These are phyloP conservation scores for Zalaria sp. DNA, from an alignment of 2,329 filamentous ascomycete genomes.

Conservation along the genomic window DNA sequence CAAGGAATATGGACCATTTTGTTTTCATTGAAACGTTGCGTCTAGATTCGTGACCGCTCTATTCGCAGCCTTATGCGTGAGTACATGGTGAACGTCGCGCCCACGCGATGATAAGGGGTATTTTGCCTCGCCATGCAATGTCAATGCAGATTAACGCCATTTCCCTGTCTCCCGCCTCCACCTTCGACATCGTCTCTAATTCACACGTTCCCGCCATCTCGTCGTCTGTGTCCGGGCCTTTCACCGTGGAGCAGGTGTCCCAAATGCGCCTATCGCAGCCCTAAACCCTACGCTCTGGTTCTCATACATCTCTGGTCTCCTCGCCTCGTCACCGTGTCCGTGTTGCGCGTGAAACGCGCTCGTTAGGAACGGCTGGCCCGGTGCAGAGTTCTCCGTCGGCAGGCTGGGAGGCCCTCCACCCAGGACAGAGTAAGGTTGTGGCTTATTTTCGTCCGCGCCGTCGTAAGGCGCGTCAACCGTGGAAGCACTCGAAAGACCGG, in stretches of 20 bases:
- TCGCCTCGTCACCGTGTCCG: slow-evolving; percentile 7
- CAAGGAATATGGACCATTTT: no score
- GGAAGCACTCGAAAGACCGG: slow-evolving; percentile 6
- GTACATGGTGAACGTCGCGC: no score
- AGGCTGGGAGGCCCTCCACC: slow-evolving; percentile 3
- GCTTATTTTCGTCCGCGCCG: slow-evolving; percentile 3
- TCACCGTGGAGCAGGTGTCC: slow-evolving; percentile 6
- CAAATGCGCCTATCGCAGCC: slow-evolving; percentile 12
- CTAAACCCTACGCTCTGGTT: slow-evolving; percentile 9
- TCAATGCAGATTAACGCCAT: no score
- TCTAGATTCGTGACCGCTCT: no score
- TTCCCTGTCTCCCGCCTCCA: no score
- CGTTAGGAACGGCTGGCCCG: slow-evolving; percentile 13
- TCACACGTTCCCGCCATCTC: no score
- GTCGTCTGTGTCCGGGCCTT: no score
- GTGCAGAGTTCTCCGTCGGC: slow-evolving; percentile 9
- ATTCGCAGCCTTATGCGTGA: no score
- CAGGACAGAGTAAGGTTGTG: background rate
- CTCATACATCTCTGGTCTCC: slow-evolving; percentile 10
- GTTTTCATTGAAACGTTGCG: no score
- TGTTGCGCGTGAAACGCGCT: slow-evolving; percentile 11
- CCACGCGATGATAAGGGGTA: no score
- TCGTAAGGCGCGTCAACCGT: slow-evolving; percentile 7
- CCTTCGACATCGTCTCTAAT: no score
- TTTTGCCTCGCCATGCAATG: no score